Evolutionary conservation across 192 early-diverging fungal species (phyloP), one percentile per base, ranked within the genome.

Genomic region (Backusella australiensis): DNA sequence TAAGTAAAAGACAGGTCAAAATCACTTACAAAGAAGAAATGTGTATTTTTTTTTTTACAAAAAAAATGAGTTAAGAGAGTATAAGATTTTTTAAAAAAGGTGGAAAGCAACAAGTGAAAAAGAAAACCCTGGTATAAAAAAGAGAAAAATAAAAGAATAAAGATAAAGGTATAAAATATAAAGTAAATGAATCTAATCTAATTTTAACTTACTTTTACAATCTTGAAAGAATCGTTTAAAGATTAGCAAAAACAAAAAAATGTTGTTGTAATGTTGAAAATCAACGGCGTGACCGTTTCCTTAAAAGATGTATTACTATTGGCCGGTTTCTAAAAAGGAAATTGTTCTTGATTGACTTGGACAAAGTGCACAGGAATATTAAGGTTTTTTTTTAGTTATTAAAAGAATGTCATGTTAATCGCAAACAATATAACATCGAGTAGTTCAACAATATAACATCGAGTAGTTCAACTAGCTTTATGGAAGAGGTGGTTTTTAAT

Each of bases 111-210:
- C 53, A 56, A 56, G 21, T 23, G 53, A 56, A 56, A 56, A 56
- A 23, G 21, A 26, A 56, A 56, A 23, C n/a, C 53, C 53, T 56
- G 53, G 53, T 56, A 56, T 21, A 56, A 56, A 59, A 59, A 59
- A 59, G 21, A 59, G 11, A 9, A 19, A 26, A 56, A 26, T 8
- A 26, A 21, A 59, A 26, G n/a, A 59, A 59, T 59, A 63, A 63
- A 63, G 56, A 63, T 63, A 63, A 63, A 63, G 56, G 26, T 29
- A 63, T 63, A 63, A 63, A 63, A 29, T 63, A 63, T 5, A 63
- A 63, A 63, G 56, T 63, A 26, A 29, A 63, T 63, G n/a, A 63
- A 63, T 23, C 56, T 63, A 63, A 63, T 63, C 56, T 63, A 63
- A 63, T 63, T 11, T 63, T 29, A 63, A 26, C 56, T 63, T 63